Percentiles rank a stretch among this genome's conserved stretches.
These are phyloP conservation scores for Penicillium occitanis DNA, from an alignment of 2,329 filamentous ascomycete species.

Conservation along the genomic window DNA sequence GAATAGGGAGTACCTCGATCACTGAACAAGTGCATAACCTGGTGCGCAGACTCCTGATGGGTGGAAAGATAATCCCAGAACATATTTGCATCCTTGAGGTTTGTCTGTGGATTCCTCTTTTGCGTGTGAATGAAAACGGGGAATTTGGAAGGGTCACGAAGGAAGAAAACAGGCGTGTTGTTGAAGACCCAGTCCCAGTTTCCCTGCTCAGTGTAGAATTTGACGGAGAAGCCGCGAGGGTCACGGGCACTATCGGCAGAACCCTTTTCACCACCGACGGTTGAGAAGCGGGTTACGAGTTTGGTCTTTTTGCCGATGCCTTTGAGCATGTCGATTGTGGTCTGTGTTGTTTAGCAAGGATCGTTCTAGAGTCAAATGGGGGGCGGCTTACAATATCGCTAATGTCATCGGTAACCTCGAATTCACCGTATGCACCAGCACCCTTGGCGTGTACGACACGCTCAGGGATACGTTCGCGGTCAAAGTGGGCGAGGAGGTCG, in stretches of 20 bases:
- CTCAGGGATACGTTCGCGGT: constrained; percentile 44
- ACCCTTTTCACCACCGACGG: constrained; percentile 71
- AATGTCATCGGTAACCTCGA: constrained; percentile 51
- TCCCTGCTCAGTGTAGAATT: constrained; percentile 72
- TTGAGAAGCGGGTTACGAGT: constrained; percentile 68
- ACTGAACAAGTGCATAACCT: constrained; percentile 65
- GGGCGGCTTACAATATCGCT: constrained; percentile 43
- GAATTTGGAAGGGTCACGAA: constrained; percentile 72
- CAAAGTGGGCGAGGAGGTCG: constrained; percentile 55
- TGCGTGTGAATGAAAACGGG: constrained; percentile 73
- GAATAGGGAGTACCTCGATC: constrained; percentile 66
- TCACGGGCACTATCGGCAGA: constrained; percentile 71
- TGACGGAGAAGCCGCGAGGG: constrained; percentile 69
- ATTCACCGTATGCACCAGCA: constrained; percentile 45
- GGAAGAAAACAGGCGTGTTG: constrained; percentile 74
- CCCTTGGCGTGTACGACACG: constrained; percentile 47
- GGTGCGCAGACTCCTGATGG: constrained; percentile 63
- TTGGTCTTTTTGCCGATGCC: constrained; percentile 68
- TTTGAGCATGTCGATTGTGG: constrained; percentile 51
- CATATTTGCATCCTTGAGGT: constrained; percentile 67
- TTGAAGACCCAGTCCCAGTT: constrained; percentile 73
- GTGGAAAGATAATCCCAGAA: constrained; percentile 67
- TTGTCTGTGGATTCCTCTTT: constrained; percentile 70
- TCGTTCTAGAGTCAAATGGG: background rate
- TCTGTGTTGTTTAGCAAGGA: constrained; percentile 25